Evolutionary conservation across 2,329 filamentous ascomycete genomes (phyloP).

Genomic region (Colletotrichum kahawae): DNA sequence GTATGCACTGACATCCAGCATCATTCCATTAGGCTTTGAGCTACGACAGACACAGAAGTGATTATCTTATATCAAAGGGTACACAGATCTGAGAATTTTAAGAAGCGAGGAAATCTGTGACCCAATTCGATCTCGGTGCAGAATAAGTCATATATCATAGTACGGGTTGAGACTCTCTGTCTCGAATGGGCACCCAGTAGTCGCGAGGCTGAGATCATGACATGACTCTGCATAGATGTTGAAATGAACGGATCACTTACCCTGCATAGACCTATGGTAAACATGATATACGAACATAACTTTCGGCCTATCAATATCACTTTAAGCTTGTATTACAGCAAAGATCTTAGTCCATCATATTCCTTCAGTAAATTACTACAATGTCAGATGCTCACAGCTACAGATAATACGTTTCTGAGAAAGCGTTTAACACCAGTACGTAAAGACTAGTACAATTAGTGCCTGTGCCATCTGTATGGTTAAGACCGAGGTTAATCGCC

Average conservation of each 20-base stretch:
- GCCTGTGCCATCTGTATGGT: neutral
- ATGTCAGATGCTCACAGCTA: neutral
- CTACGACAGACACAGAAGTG: neutral
- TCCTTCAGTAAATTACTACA: neutral
- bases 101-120: neutral
- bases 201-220: neutral
- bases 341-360: neutral
- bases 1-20: neutral
- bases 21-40: neutral
- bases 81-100: neutral
- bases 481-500: neutral
- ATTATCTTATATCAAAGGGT: neutral
- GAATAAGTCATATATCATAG: neutral
- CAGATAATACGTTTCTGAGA: neutral
- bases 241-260: neutral
- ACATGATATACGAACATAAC: neutral
- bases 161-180: too few relatives aligned
- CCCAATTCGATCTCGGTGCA: neutral
- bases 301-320: neutral
- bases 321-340: neutral
- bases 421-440: neutral
- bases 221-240: neutral
- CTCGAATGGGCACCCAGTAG: neutral
- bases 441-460: neutral
- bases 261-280: neutral